Percentiles rank a stretch among this genome's conserved stretches.
Evolutionary conservation across 2,329 filamentous ascomycete genomes (phyloP).

Genomic region (Chrysoporthe puriensis): DNA sequence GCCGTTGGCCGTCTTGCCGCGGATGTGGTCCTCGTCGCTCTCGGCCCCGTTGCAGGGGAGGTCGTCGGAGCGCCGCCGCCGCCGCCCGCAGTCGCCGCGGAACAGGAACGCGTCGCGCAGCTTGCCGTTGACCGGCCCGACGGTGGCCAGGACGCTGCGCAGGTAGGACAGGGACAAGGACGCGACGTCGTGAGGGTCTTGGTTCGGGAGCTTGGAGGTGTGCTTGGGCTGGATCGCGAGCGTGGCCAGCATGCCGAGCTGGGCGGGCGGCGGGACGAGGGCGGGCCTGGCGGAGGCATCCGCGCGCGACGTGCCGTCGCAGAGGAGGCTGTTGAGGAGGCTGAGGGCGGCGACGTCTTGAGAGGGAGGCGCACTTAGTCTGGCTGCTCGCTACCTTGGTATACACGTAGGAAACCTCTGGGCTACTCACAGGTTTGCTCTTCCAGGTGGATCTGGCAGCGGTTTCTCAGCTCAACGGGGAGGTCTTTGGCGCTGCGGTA

Average conservation of each 20-base stretch:
- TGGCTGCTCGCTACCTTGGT: constrained; percentile 4
- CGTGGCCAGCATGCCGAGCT: constrained; percentile 78
- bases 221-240: constrained; percentile 80
- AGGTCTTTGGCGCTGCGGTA: constrained; percentile 62
- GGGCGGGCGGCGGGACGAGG: constrained; percentile 69
- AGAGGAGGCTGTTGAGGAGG: constrained; percentile 67
- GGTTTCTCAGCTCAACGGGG: constrained; percentile 65
- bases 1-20: constrained; percentile 62
- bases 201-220: constrained; percentile 71
- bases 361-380: not conserved
- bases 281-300: constrained; percentile 45
- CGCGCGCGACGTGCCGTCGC: constrained; percentile 48
- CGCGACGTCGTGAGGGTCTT: constrained; percentile 65
- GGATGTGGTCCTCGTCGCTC: constrained; percentile 56
- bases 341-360: constrained; percentile 61
- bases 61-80: constrained; percentile 38
- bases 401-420: not conserved
- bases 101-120: constrained; percentile 77
- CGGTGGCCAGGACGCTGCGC: constrained; percentile 64
- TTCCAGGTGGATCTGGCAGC: constrained; percentile 74
- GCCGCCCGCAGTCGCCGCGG: constrained; percentile 37
- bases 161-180: constrained; percentile 72
- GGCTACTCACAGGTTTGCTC: constrained; percentile 59
- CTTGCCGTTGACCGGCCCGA: constrained; percentile 71
- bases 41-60: constrained; percentile 32